These are phyloP conservation scores for Trichoderma arundinaceum DNA, from an alignment of 2,329 filamentous ascomycete species.

Conservation along the genomic window DNA sequence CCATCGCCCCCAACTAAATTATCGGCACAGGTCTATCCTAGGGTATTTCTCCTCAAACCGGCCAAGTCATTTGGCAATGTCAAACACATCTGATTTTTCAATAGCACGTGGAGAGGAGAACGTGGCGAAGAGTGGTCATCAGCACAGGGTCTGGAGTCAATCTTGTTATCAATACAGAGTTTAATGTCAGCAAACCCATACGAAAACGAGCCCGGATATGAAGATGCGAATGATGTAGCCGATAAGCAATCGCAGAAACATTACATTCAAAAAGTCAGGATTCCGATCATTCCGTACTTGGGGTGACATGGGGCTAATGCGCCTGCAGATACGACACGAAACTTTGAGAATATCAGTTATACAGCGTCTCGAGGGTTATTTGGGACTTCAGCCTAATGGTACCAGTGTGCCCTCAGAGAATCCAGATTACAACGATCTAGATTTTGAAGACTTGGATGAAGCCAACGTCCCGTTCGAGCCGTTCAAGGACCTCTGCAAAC, in stretches of 20 bases:
- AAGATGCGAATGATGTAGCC: constrained; percentile 68
- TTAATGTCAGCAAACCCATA: constrained; percentile 94
- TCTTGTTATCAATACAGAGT: constrained; percentile 94
- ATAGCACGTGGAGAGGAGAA: constrained; percentile 92
- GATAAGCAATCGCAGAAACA: constrained; percentile 76
- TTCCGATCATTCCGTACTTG: neutral
- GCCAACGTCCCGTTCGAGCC: constrained; percentile 71
- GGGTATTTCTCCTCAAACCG: constrained; percentile 62
- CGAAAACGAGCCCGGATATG: constrained; percentile 94
- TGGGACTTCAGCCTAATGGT: constrained; percentile 66
- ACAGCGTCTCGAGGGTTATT: constrained; percentile 78
- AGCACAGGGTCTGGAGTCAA: constrained; percentile 92
- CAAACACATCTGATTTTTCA: constrained; percentile 15
- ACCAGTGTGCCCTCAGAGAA: constrained; percentile 37
- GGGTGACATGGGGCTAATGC: constrained; percentile 31
- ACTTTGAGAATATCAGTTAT: constrained; percentile 85
- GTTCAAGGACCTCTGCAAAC: constrained; percentile 89
- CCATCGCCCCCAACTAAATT: neutral
- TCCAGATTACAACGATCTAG: constrained; percentile 44
- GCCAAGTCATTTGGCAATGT: neutral
- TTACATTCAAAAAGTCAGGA: constrained; percentile 74
- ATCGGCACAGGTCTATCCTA: constrained; percentile 72
- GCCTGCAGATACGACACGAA: constrained; percentile 81
- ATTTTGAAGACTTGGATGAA: constrained; percentile 59
- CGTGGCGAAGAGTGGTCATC: constrained; percentile 95